Base-by-base conservation (phyloP, 202 grass and related monocot genomes). In the Schoenoplectus tabernaemontani region DNA sequence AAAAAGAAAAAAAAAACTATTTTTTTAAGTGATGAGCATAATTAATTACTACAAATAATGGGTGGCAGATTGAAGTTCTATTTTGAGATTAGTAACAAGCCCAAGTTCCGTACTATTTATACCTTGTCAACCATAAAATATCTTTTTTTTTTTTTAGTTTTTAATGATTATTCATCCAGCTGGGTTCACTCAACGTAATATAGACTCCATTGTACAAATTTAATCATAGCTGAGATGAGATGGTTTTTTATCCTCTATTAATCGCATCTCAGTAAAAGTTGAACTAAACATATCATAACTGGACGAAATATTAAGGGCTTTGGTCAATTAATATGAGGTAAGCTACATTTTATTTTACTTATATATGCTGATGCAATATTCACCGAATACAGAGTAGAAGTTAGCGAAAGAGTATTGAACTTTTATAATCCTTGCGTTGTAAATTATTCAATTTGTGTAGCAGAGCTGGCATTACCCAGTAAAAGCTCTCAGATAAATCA, bases 281-380 rank as follows among this genome's bases (percentile, higher is more conserved):
- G 26, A 74, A 74, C 69, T 34, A 32, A 74, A 74, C 44, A 74
- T 53, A 13, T 32, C 43, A n/a, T n/a, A n/a, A n/a, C n/a, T n/a
- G n/a, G n/a, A n/a, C n/a, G n/a, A n/a, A n/a, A n/a, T n/a, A n/a
- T n/a, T n/a, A n/a, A n/a, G n/a, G n/a, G n/a, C n/a, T n/a, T n/a
- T n/a, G n/a, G n/a, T n/a, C n/a, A n/a, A n/a, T n/a, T n/a, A n/a
- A n/a, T n/a, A n/a, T n/a, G n/a, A n/a, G n/a, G n/a, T n/a, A n/a
- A n/a, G n/a, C n/a, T n/a, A n/a, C n/a, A n/a, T n/a, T n/a, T n/a
- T n/a, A n/a, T n/a, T n/a, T n/a, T n/a, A n/a, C n/a, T n/a, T n/a
- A n/a, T n/a, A n/a, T n/a, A n/a, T n/a, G n/a, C n/a, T n/a, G n/a
- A n/a, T n/a, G n/a, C n/a, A n/a, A n/a, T n/a, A n/a, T n/a, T n/a